Evolutionary conservation across 345 rosid species (phyloP).

Genomic region (Passiflora organensis): DNA sequence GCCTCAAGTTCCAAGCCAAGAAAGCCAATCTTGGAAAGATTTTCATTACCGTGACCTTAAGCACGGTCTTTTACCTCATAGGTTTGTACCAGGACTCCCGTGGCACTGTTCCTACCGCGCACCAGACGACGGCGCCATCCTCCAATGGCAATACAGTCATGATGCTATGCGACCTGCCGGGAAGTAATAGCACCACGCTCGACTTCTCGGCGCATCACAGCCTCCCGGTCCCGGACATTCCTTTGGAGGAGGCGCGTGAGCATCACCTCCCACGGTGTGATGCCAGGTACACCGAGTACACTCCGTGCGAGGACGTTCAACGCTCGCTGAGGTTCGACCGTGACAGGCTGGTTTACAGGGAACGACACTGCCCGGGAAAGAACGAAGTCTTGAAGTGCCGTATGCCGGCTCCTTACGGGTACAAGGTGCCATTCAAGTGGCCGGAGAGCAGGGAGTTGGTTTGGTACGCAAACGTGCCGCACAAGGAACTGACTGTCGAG

Average conservation of each 20-base stretch:
- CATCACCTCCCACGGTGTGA: constrained; percentile 54
- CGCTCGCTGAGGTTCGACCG: constrained; percentile 57
- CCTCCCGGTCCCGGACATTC: constrained; percentile 39
- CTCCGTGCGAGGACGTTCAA: constrained; percentile 66
- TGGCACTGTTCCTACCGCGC: neutral
- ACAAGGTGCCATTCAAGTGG: constrained; percentile 73
- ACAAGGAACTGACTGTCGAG: constrained; percentile 77
- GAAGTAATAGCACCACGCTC: too few relatives aligned
- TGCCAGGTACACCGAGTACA: constrained; percentile 44
- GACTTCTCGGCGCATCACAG: constrained; percentile 58
- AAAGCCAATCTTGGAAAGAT: constrained; percentile 39
- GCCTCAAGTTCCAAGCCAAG: constrained; percentile 29
- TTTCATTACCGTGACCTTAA: constrained; percentile 36
- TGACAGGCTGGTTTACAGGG: constrained; percentile 56
- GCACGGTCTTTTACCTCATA: constrained; percentile 43
- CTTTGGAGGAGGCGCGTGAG: constrained; percentile 32
- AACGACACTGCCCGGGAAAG: constrained; percentile 69
- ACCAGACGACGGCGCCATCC: constrained; percentile 1
- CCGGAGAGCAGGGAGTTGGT: constrained; percentile 76
- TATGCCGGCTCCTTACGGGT: constrained; percentile 76
- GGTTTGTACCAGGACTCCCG: constrained; percentile 48
- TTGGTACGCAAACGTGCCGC: constrained; percentile 93
- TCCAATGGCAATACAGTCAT: constrained; percentile 3
- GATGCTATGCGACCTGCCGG: too few relatives aligned
- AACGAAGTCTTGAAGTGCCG: constrained; percentile 52